phyloP scores from a whole-genome alignment of 1,139 yeast genomes.

The Sugiyamaella japonica region DNA sequence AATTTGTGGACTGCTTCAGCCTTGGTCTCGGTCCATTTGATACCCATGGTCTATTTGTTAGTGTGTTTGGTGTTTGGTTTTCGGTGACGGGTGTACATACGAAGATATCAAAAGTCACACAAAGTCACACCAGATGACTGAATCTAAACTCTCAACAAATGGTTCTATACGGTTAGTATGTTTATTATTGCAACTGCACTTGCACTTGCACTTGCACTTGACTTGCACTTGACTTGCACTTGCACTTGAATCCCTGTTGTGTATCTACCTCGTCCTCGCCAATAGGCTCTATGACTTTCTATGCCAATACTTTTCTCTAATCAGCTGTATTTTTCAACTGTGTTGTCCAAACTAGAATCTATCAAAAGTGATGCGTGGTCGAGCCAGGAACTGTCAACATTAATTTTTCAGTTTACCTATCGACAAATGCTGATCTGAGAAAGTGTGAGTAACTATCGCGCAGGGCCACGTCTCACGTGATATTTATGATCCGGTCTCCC shows the following conservation, averaged over 20 bases:
- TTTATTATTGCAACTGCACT: neutral
- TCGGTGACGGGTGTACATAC: neutral
- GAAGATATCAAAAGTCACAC: no score
- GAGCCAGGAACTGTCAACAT: no score
- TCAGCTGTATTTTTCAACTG: neutral
- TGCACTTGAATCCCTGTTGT: neutral
- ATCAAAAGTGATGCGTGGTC: neutral
- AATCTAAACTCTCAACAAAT: no score
- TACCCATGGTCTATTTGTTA: slow-evolving; percentile 10
- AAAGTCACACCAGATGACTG: no score
- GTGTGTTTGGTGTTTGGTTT: neutral
- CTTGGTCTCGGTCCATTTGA: slow-evolving; percentile 9
- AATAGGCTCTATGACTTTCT: neutral
- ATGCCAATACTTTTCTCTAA: neutral
- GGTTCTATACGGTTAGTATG: no score
- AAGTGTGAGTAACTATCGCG: slow-evolving; percentile 8
- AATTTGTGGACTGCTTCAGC: slow-evolving; percentile 1
- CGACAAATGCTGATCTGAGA: slow-evolving; percentile 5
- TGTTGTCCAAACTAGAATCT: neutral
- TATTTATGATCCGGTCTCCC: slow-evolving; percentile 12
- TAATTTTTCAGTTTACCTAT: slow-evolving; percentile 9
- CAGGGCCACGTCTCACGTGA: neutral
- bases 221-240: no score
- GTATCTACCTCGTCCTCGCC: neutral
- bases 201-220: no score